phyloP scores from a whole-genome alignment of 2,329 filamentous ascomycete genomes.

The Claviceps cyperi region DNA sequence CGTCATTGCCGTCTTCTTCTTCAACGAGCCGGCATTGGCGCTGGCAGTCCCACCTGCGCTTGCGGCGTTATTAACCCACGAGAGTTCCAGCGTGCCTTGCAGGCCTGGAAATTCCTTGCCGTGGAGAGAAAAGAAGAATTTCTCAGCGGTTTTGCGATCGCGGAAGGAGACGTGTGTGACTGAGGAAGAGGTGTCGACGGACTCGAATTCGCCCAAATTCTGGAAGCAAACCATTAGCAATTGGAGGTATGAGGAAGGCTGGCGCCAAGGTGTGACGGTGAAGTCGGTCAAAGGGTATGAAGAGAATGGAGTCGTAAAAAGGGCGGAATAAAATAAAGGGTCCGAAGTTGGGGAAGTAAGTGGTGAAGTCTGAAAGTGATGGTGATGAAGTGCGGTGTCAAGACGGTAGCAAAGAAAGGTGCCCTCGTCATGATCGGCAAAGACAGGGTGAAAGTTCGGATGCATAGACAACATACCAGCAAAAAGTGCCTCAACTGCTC shows the following conservation, averaged over 20 bases:
- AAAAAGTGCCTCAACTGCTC: constrained; percentile 59
- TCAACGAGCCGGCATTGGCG: constrained; percentile 3
- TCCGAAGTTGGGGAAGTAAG: no score
- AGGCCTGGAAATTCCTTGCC: constrained; percentile 46
- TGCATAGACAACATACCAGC: constrained; percentile 34
- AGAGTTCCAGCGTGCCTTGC: constrained; percentile 45
- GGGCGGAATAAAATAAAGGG: neutral
- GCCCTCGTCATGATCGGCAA: no score
- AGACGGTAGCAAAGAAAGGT: no score
- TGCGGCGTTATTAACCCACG: constrained; percentile 38
- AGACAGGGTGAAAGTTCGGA: no score
- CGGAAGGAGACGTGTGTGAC: constrained; percentile 47
- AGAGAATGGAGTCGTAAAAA: no score
- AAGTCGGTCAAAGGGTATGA: no score
- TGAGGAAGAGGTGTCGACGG: constrained; percentile 33
- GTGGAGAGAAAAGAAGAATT: constrained; percentile 45
- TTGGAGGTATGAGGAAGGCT: no score
- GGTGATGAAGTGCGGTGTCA: no score
- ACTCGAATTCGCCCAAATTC: constrained; percentile 49
- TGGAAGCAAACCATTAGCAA: constrained; percentile 13
- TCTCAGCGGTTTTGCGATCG: constrained; percentile 57
- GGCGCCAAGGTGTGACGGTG: no score
- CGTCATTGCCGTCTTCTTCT: neutral
- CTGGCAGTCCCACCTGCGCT: constrained; percentile 7
- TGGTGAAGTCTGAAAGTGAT: no score